phyloP scores from a whole-genome alignment of 2,329 filamentous ascomycete species.

The Elsinoe arachidis region DNA sequence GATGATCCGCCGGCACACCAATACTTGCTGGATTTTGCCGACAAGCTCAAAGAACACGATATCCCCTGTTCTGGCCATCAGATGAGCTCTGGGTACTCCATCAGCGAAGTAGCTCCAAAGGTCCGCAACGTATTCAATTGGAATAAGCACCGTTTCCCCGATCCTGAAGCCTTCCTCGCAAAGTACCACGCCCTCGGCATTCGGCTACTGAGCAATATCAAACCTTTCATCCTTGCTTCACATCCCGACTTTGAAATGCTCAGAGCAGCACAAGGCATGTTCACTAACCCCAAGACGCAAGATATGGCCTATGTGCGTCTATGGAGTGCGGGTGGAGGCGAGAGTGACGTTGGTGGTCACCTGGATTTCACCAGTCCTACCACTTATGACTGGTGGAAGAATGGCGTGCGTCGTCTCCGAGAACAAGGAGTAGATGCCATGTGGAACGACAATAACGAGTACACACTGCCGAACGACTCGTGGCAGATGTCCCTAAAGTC shows the following conservation, averaged over 20 bases:
- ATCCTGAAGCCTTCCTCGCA: constrained; percentile 55
- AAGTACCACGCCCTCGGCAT: constrained; percentile 57
- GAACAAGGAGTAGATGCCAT: constrained; percentile 60
- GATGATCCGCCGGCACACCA: constrained; percentile 49
- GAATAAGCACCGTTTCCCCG: constrained; percentile 61
- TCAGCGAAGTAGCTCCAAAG: constrained; percentile 58
- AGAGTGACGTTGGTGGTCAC: constrained; percentile 61
- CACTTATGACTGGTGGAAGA: constrained; percentile 63
- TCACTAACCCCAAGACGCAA: constrained; percentile 46
- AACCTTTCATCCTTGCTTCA: constrained; percentile 59
- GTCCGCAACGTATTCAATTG: constrained; percentile 64
- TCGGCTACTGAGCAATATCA: constrained; percentile 61
- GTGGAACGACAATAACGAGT: constrained; percentile 77
- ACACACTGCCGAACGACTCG: constrained; percentile 55
- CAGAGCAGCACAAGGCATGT: constrained; percentile 51
- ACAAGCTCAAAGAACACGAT: constrained; percentile 53
- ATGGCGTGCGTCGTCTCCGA: constrained; percentile 55
- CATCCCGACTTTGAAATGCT: constrained; percentile 60
- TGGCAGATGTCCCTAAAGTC: constrained; percentile 54
- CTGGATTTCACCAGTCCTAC: constrained; percentile 63
- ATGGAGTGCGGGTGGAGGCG: constrained; percentile 64
- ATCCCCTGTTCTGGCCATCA: constrained; percentile 65
- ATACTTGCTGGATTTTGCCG: constrained; percentile 52
- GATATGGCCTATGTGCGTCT: constrained; percentile 51
- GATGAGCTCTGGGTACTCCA: constrained; percentile 64